phyloP scores from a whole-genome alignment of 495 filamentous ascomycete genomes.

The Lophiostoma macrostomum region DNA sequence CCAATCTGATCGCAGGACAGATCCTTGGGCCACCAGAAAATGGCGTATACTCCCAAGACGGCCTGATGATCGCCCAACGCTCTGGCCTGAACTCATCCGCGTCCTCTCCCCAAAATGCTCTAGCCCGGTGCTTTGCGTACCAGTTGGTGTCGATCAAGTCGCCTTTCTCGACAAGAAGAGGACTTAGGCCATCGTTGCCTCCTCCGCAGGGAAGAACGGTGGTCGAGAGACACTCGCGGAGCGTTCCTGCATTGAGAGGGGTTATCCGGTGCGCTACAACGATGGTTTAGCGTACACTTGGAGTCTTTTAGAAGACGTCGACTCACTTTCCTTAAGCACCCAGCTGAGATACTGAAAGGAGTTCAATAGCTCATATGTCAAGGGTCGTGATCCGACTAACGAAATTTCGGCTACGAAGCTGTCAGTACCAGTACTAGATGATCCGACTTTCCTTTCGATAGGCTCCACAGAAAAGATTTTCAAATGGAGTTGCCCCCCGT shows the following conservation, averaged over 20 bases:
- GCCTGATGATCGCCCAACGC: conserved; percentile 18
- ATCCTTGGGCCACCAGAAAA: conserved; percentile 41
- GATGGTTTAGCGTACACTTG: neutral
- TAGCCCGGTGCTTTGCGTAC: conserved; percentile 39
- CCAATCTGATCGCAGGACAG: conserved; percentile 39
- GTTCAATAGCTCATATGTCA: conserved; percentile 28
- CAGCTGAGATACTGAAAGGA: conserved; percentile 31
- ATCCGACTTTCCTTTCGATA: no score
- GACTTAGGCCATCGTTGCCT: conserved; percentile 47
- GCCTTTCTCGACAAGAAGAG: conserved; percentile 48
- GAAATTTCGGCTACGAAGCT: conserved; percentile 14
- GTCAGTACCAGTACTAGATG: no score
- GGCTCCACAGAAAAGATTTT: no score
- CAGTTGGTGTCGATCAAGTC: conserved; percentile 40
- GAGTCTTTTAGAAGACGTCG: neutral
- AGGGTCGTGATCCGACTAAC: neutral
- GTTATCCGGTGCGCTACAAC: conserved; percentile 2
- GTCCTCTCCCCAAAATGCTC: conserved; percentile 36
- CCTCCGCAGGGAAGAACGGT: conserved; percentile 52
- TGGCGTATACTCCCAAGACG: conserved; percentile 39
- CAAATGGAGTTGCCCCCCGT: no score
- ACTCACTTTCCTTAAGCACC: conserved; percentile 20
- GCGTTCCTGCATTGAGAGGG: conserved; percentile 29
- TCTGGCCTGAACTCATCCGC: conserved; percentile 39
- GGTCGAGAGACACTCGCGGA: conserved; percentile 47